Evolutionary conservation across 2,329 filamentous ascomycete genomes (phyloP), one percentile per base, ranked within the genome.

Genomic region (Pseudocercospora macadamiae): DNA sequence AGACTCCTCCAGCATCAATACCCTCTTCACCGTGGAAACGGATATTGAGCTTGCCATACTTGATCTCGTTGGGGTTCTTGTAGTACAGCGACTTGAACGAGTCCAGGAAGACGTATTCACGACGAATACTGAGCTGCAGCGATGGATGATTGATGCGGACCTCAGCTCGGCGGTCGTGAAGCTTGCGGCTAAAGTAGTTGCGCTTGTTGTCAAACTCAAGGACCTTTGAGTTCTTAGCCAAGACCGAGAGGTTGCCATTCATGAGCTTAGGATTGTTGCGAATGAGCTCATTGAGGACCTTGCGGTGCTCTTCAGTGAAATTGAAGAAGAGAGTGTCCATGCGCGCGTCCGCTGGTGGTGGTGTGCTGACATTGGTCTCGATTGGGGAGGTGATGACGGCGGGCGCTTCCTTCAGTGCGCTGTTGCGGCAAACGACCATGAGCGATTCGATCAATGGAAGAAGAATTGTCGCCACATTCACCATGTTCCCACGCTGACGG

Each of bases 361-460:
- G 90, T 67, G 89, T 96, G 19, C 89, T 86, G 34, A 92, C 76
- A 26, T 54, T 56, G n/a, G 54, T 56, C n/a, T 67, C 64, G n/a
- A 57, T 39, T 7, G 66, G 63, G 21, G 66, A 62, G n/a, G 64
- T 49, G 12, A 88, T 80, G 73, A 90, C 83, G 25, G 72, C 67
- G 21, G 71, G 66, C 4, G 86, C 78, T 61, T 95, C 90, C 70
- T 87, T 88, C 54, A 92, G 80, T 1, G 91, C 89, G 7, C 92
- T 96, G 75, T 97, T 97, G 81, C 97, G 99, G 83, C 96, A 99
- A 25, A 99, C 93, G 54, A 99, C 95, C 95, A 99, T 99, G 62
- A 99, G 81, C 4, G 93, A 91, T 75, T 99, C 95, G 61, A 99
- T 97, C 26, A 99, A 80, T 26, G 95, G 95, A 32, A 97, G 81